Conservation (phyloP, 176 grass and related monocot species). For the Rhynchospora pubera region DNA sequence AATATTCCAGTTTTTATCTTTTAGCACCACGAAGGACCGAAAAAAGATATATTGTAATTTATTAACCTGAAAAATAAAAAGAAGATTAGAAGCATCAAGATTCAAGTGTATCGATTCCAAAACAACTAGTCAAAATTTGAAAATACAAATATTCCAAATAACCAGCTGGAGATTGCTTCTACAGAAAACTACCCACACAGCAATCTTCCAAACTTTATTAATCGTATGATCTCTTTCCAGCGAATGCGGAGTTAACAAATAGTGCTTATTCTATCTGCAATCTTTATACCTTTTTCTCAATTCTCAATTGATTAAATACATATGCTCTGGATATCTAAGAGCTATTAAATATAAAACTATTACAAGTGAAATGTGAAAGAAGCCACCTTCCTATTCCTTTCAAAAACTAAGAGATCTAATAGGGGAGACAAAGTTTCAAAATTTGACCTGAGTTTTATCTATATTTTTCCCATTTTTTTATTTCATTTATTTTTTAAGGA, state of each 20-base stretch:
- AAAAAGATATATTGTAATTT: background rate
- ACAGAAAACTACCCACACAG: background rate
- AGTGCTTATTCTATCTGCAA: background rate
- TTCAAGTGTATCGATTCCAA: background rate
- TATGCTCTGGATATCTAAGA: too few relatives aligned
- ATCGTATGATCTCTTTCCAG: background rate
- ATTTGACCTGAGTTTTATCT: background rate
- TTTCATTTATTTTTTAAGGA: too few relatives aligned
- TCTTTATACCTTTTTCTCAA: background rate
- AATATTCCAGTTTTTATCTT: background rate
- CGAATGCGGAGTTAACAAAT: background rate
- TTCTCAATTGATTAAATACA: background rate
- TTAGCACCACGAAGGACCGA: background rate
- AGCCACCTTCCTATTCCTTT: background rate
- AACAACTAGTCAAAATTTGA: background rate
- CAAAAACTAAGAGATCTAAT: background rate
- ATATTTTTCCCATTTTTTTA: background rate
- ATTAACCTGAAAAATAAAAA: background rate
- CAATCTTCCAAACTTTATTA: background rate
- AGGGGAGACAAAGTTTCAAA: background rate
- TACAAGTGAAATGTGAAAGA: background rate
- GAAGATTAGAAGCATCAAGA: background rate
- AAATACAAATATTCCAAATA: background rate
- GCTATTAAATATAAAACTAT: background rate
- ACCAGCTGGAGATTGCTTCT: background rate